A percentile compares a stretch with the other conserved stretches of the same genome.
phyloP scores from a whole-genome alignment of 345 rosid genomes.

The Raphanus raphanistrum region DNA sequence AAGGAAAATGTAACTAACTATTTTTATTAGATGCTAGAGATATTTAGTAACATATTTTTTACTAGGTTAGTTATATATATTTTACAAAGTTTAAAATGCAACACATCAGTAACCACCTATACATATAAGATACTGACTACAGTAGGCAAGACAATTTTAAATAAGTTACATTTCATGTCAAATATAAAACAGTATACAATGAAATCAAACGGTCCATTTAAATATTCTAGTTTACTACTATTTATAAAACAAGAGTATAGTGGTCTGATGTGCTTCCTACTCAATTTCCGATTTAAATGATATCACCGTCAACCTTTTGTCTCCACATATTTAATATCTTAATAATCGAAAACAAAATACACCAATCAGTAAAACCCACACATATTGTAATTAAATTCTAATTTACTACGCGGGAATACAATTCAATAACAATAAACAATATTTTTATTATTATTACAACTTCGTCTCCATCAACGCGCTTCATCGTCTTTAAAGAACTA shows the following conservation, averaged over 20 bases:
- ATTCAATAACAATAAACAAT: slow-evolving; percentile 2
- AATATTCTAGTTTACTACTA: neutral
- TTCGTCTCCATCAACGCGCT: slow-evolving; percentile 39
- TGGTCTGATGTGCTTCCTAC: slow-evolving; percentile 36
- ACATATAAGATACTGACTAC: too few species aligned
- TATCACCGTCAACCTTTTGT: slow-evolving; percentile 26
- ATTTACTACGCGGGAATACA: slow-evolving; percentile 27
- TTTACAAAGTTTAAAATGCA: too few species aligned
- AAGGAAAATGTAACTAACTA: too few species aligned
- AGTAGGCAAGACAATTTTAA: too few species aligned
- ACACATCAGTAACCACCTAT: too few species aligned
- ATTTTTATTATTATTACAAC: slow-evolving; percentile 10
- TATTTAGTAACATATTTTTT: too few species aligned
- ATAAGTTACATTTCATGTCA: too few species aligned
- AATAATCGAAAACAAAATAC: slow-evolving; percentile 9
- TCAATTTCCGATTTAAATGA: slow-evolving; percentile 32
- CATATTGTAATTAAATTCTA: neutral
- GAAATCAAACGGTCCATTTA: neutral
- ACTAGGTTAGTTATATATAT: too few species aligned
- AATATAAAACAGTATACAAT: neutral
- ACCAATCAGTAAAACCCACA: neutral
- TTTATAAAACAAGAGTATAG: slow-evolving; percentile 2
- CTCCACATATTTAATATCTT: slow-evolving; percentile 27
- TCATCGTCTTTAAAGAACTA: slow-evolving; percentile 24
- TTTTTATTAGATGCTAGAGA: too few species aligned